Conservation (phyloP, 2,329 filamentous ascomycete genomes). For the Exophiala viscosa region DNA sequence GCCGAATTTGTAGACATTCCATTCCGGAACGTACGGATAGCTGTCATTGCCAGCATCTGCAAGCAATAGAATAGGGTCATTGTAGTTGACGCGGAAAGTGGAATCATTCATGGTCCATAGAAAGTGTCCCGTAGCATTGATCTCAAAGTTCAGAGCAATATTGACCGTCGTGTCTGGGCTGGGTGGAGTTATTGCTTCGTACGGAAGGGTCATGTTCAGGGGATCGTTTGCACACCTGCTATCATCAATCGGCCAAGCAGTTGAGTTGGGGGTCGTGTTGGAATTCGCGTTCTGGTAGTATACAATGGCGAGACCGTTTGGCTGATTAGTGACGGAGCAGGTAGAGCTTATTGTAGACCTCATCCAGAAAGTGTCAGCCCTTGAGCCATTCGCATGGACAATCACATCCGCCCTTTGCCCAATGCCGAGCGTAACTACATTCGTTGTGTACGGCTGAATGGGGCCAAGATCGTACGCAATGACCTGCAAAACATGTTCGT, state of each 20-base stretch:
- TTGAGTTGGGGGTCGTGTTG: conserved; percentile 18
- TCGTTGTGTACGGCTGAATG: conserved; percentile 57
- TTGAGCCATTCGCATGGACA: conserved; percentile 30
- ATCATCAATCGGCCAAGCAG: conserved; percentile 14
- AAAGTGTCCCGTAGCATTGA: conserved; percentile 28
- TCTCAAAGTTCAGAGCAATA: conserved; percentile 26
- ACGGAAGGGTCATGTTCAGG: conserved; percentile 27
- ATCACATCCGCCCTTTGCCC: conserved; percentile 45
- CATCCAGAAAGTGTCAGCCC: conserved; percentile 34
- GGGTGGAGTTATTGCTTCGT: conserved; percentile 21
- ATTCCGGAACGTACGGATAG: conserved; percentile 9
- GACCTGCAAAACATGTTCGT: conserved; percentile 62
- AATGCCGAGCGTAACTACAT: conserved; percentile 59
- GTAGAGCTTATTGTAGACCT: conserved; percentile 31
- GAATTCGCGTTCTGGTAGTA: conserved; percentile 27
- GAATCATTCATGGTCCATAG: conserved; percentile 31
- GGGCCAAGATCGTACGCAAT: conserved; percentile 62
- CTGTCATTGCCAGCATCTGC: conserved; percentile 11
- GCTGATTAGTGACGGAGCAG: conserved; percentile 16
- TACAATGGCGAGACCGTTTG: conserved; percentile 26
- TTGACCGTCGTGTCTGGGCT: conserved; percentile 25
- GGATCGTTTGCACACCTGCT: conserved; percentile 26
- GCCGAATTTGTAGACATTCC: conserved; percentile 23
- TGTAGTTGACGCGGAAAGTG: conserved; percentile 33
- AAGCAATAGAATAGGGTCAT: conserved; percentile 17